Conservation (phyloP, 1,284 basidiomycete species). For the Wolfiporia cocos region DNA sequence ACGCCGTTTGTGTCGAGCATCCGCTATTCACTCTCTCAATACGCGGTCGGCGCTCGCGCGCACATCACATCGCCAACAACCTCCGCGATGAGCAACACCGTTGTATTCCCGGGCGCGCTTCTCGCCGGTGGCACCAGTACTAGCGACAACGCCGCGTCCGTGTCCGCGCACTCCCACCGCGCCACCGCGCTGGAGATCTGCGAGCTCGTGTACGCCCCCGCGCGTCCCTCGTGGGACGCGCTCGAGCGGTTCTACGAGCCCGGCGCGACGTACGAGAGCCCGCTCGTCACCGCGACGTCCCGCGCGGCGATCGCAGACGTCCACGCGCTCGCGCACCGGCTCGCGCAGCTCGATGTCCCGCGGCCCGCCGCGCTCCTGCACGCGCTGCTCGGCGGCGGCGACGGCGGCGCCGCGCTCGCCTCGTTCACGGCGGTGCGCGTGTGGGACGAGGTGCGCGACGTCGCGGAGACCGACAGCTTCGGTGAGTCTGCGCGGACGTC, state of each 20-base stretch:
- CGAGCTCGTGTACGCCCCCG: slow-evolving; percentile 57
- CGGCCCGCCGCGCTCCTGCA: slow-evolving; percentile 53
- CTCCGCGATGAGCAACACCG: slow-evolving; percentile 6
- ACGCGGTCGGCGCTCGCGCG: too few relatives aligned
- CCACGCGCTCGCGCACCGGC: slow-evolving; percentile 47
- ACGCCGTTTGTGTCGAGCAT: too few relatives aligned
- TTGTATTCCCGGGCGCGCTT: slow-evolving; percentile 3
- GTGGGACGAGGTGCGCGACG: slow-evolving; percentile 69
- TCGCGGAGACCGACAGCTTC: slow-evolving; percentile 71
- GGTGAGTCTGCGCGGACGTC: slow-evolving; percentile 56
- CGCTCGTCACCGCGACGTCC: slow-evolving; percentile 65
- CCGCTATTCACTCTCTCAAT: too few relatives aligned
- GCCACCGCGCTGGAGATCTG: slow-evolving; percentile 60
- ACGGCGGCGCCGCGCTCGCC: slow-evolving; percentile 27
- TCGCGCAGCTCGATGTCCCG: slow-evolving; percentile 58
- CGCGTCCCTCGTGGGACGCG: slow-evolving; percentile 37
- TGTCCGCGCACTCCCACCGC: slow-evolving; percentile 41
- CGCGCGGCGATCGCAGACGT: slow-evolving; percentile 65
- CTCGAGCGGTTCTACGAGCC: slow-evolving; percentile 62
- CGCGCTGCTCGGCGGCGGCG: slow-evolving; percentile 43
- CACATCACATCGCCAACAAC: too few relatives aligned
- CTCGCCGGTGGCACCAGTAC: not conserved
- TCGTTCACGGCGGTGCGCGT: slow-evolving; percentile 54
- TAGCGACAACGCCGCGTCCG: slow-evolving; percentile 13
- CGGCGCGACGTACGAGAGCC: slow-evolving; percentile 72